These are phyloP conservation scores for Letharia columbiana DNA, from an alignment of 495 filamentous ascomycete species.

Conservation along the genomic window DNA sequence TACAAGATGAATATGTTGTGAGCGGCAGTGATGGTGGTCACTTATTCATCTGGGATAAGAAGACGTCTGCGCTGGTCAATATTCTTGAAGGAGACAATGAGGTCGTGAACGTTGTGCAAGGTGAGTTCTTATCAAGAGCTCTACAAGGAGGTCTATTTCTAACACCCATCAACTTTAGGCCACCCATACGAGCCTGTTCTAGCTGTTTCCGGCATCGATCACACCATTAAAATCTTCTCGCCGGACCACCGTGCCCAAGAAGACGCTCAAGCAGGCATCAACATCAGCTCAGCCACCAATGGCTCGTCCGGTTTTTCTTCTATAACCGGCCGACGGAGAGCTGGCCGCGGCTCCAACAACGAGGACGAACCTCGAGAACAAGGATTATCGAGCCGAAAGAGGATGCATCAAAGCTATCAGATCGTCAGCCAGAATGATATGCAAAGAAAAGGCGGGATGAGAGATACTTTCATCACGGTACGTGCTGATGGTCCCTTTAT, in stretches of 20 bases:
- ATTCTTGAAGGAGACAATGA: constrained; percentile 65
- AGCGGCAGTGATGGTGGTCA: constrained; percentile 62
- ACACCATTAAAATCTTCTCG: constrained; percentile 70
- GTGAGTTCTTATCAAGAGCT: constrained; percentile 28
- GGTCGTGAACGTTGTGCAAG: constrained; percentile 66
- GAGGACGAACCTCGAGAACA: constrained; percentile 21
- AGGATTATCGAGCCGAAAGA: constrained; percentile 48
- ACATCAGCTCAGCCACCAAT: constrained; percentile 32
- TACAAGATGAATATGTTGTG: constrained; percentile 68
- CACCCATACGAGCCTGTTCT: constrained; percentile 67
- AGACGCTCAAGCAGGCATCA: constrained; percentile 47
- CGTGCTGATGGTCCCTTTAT: constrained; percentile 28
- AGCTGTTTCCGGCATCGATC: constrained; percentile 64
- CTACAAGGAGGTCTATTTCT: not conserved
- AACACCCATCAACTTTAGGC: constrained; percentile 31
- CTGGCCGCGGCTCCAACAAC: constrained; percentile 8
- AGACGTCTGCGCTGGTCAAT: constrained; percentile 54
- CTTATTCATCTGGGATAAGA: constrained; percentile 63
- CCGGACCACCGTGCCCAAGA: constrained; percentile 52
- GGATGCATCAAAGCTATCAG: constrained; percentile 52
- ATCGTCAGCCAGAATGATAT: constrained; percentile 61
- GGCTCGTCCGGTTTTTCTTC: constrained; percentile 35
- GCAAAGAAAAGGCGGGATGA: constrained; percentile 51
- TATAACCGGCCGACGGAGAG: constrained; percentile 23
- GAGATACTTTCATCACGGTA: constrained; percentile 57